Evolutionary conservation across 2,329 filamentous ascomycete species (phyloP).

Genomic region (Chaetomium strumarium): DNA sequence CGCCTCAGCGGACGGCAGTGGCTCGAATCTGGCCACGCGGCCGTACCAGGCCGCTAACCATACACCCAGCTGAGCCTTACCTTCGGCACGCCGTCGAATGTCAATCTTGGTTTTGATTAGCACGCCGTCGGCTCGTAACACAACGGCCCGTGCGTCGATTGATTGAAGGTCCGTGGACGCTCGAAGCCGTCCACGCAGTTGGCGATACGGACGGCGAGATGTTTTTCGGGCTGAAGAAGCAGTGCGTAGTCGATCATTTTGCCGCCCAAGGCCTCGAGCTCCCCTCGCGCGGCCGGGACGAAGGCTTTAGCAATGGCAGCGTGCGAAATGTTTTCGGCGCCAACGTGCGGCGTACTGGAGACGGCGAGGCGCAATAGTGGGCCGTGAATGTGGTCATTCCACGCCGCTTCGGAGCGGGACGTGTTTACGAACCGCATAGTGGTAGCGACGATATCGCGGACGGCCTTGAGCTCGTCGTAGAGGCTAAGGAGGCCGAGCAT

Average conservation of each 20-base stretch:
- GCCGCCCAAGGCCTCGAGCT: slow-evolving; percentile 1
- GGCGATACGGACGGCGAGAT: slow-evolving; percentile 2
- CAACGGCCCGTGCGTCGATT: slow-evolving; percentile 1
- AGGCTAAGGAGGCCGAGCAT: slow-evolving; percentile 2
- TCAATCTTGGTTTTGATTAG: slow-evolving; percentile 3
- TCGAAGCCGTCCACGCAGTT: slow-evolving; percentile 5
- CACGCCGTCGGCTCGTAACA: slow-evolving; percentile 6
- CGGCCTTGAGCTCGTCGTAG: slow-evolving; percentile 1
- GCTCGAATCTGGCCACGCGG: slow-evolving; percentile 3
- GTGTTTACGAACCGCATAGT: slow-evolving; percentile 1
- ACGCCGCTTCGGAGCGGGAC: slow-evolving; percentile 4
- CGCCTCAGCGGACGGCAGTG: background rate
- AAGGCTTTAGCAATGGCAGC: slow-evolving; percentile 4
- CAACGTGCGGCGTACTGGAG: background rate
- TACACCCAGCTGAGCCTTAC: slow-evolving; percentile 2
- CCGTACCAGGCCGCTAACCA: slow-evolving; percentile 4
- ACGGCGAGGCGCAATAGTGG: slow-evolving; percentile 3
- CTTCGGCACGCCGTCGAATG: slow-evolving; percentile 1
- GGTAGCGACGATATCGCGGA: slow-evolving; percentile 3
- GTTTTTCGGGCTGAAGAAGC: slow-evolving; percentile 1
- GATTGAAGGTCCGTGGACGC: slow-evolving; percentile 1
- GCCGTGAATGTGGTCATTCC: slow-evolving; percentile 2
- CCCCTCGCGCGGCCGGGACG: slow-evolving; percentile 2
- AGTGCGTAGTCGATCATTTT: slow-evolving; percentile 6
- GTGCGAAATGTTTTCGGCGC: slow-evolving; percentile 3